phyloP scores from a whole-genome alignment of 163 green algal species.

The Volvox carteri region DNA sequence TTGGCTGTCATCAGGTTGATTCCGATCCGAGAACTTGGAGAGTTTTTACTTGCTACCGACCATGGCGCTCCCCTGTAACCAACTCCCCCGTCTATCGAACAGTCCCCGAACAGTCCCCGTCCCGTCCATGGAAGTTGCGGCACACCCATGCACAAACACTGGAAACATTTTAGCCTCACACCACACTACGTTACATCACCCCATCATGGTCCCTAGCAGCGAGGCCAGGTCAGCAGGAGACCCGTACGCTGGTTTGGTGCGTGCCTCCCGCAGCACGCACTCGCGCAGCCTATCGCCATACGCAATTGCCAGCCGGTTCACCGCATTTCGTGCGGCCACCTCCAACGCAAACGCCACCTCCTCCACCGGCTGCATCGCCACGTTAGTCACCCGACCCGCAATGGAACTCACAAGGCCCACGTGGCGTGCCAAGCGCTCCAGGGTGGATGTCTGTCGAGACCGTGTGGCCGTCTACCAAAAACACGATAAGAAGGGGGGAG shows the following conservation, averaged over 20 bases:
- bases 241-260: constrained; percentile 52
- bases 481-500: too few species aligned
- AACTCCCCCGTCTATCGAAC: too few species aligned
- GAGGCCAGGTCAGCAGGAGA: background rate
- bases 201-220: constrained; percentile 20
- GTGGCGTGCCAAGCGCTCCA: constrained; percentile 17
- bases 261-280: constrained; percentile 49
- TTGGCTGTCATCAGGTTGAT: too few species aligned
- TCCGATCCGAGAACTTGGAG: too few species aligned
- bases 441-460: constrained; percentile 3
- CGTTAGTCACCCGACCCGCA: constrained; percentile 31
- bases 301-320: constrained; percentile 50
- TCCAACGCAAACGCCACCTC: constrained; percentile 60
- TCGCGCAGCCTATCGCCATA: constrained; percentile 59
- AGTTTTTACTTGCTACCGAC: too few species aligned
- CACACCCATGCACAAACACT: too few species aligned
- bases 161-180: background rate
- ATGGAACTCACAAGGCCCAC: constrained; percentile 31
- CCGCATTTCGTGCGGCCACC: constrained; percentile 39
- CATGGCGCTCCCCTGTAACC: too few species aligned
- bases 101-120: too few species aligned
- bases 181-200: background rate
- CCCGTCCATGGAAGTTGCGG: too few species aligned
- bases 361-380: constrained; percentile 55
- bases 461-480: constrained; percentile 9